Conservation (phyloP, 805 yeast species). For the Nakazawaea wyomingensis region DNA sequence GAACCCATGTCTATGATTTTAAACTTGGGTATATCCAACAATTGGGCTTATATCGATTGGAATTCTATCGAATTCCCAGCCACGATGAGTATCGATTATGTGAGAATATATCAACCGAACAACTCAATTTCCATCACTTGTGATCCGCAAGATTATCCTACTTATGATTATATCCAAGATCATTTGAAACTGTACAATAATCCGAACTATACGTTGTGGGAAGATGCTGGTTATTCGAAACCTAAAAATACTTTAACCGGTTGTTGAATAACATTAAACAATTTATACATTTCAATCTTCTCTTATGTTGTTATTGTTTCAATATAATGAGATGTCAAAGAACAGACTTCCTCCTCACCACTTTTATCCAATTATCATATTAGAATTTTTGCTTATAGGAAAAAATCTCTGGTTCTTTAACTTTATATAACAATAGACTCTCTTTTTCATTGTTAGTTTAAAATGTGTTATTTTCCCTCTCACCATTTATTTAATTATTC, state of each 20-base stretch:
- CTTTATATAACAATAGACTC: no score
- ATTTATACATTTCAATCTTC: neutral
- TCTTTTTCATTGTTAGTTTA: no score
- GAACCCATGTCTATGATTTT: slow-evolving; percentile 91
- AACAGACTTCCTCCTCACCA: no score
- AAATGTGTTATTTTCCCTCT: no score
- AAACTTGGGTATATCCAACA: slow-evolving; percentile 86
- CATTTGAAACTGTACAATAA: slow-evolving; percentile 70
- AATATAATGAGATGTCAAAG: no score
- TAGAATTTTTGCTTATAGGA: no score
- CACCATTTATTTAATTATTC: no score
- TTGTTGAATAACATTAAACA: slow-evolving; percentile 1
- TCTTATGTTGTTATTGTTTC: neutral
- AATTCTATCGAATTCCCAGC: slow-evolving; percentile 72
- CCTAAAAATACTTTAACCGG: slow-evolving; percentile 48
- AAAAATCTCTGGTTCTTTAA: no score
- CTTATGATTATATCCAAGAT: slow-evolving; percentile 69
- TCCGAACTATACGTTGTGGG: slow-evolving; percentile 71
- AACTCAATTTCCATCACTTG: slow-evolving; percentile 62
- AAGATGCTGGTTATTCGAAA: slow-evolving; percentile 59
- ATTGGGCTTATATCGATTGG: slow-evolving; percentile 96
- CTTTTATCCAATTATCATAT: no score
- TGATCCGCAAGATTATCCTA: slow-evolving; percentile 84
- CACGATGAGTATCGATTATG: slow-evolving; percentile 73
- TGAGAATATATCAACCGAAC: slow-evolving; percentile 85